These are phyloP conservation scores for Phylloboletellus chloephorus DNA, from an alignment of 1,284 basidiomycete genomes.

Conservation along the genomic window DNA sequence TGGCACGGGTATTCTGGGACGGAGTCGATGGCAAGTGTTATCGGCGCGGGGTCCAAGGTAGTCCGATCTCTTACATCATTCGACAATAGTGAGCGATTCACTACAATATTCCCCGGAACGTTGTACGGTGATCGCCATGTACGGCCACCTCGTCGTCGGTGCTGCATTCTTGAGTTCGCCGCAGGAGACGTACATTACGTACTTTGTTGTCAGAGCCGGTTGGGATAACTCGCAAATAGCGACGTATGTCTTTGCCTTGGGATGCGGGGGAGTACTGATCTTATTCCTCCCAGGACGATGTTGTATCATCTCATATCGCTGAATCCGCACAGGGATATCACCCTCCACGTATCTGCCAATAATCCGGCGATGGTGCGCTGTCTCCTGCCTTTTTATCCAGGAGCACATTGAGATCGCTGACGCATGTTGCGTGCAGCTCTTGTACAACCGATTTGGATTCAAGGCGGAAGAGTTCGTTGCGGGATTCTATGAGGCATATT, in stretches of 20 bases:
- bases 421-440: conserved; percentile 39
- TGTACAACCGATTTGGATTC: conserved; percentile 80
- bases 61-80: conserved; percentile 2
- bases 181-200: conserved; percentile 73
- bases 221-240: conserved; percentile 76
- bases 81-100: conserved; percentile 56
- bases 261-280: background rate
- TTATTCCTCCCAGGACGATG: conserved; percentile 50
- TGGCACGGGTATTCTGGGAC: conserved; percentile 63
- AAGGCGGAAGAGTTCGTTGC: conserved; percentile 77
- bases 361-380: conserved; percentile 67
- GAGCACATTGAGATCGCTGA: background rate
- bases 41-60: no score
- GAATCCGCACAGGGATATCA: conserved; percentile 69
- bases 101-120: conserved; percentile 61
- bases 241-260: conserved; percentile 42
- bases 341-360: conserved; percentile 73
- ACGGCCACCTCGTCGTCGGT: conserved; percentile 69
- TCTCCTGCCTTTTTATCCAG: background rate
- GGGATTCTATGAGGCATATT: conserved; percentile 72
- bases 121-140: conserved; percentile 65
- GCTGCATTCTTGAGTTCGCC: conserved; percentile 72
- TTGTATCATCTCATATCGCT: conserved; percentile 65
- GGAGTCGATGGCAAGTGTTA: conserved; percentile 58
- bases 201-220: conserved; percentile 65